Conservation (phyloP, 352 stramenopile genomes). For the Globisporangium nunn region DNA sequence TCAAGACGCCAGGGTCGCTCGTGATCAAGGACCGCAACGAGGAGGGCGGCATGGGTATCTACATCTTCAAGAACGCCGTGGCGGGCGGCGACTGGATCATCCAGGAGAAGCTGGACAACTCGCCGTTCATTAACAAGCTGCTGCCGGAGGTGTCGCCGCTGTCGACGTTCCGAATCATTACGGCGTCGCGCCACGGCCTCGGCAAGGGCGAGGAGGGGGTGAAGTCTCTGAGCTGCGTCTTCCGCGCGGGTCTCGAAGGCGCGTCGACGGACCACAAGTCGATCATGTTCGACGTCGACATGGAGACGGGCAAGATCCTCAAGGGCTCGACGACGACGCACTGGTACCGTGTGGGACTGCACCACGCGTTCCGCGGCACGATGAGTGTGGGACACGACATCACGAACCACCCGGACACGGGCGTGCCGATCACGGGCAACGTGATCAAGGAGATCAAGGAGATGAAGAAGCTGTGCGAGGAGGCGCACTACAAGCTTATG, state of each 20-base stretch:
- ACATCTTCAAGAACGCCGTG: slow-evolving; percentile 96
- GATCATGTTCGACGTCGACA: slow-evolving; percentile 98
- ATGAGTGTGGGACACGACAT: slow-evolving; percentile 85
- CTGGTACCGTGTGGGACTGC: slow-evolving; percentile 90
- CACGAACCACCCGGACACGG: slow-evolving; percentile 86
- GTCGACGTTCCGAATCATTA: slow-evolving; percentile 98
- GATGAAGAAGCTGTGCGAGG: slow-evolving; percentile 74
- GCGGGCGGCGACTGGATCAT: slow-evolving; percentile 94
- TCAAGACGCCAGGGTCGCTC: slow-evolving; percentile 85
- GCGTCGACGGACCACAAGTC: slow-evolving; percentile 95
- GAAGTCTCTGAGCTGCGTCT: slow-evolving; percentile 78
- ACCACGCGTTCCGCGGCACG: slow-evolving; percentile 63
- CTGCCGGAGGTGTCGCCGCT: slow-evolving; percentile 92
- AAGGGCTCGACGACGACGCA: slow-evolving; percentile 96
- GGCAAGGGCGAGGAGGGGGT: slow-evolving; percentile 47
- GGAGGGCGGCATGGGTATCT: slow-evolving; percentile 96
- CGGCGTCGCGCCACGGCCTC: slow-evolving; percentile 77
- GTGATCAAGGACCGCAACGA: slow-evolving; percentile 98
- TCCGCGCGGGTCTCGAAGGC: slow-evolving; percentile 53
- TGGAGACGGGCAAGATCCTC: slow-evolving; percentile 88
- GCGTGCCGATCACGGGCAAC: slow-evolving; percentile 80
- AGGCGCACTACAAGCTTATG: slow-evolving; percentile 89
- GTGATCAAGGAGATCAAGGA: slow-evolving; percentile 86
- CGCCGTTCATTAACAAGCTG: slow-evolving; percentile 86
- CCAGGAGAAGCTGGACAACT: slow-evolving; percentile 94